A percentile compares a stretch with the other conserved stretches of the same genome.
Evolutionary conservation across 805 yeast species (phyloP).

Genomic region (Saturnispora serradocipensis): DNA sequence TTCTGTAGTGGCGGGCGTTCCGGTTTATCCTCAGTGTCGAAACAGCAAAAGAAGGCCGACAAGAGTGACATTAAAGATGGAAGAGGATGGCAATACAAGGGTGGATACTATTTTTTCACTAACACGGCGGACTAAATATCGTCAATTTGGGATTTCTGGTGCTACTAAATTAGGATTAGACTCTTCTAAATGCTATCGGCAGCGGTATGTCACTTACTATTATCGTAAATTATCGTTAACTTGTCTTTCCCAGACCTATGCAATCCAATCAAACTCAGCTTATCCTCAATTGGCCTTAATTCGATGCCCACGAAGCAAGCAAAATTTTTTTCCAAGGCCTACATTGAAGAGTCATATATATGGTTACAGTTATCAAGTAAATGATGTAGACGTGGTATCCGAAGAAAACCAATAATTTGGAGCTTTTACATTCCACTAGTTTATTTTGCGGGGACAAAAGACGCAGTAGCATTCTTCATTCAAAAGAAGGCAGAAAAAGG

Average conservation of each 20-base stretch:
- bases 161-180: background rate
- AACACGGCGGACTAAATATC: background rate
- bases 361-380: too few species aligned
- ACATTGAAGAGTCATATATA: background rate
- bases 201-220: background rate
- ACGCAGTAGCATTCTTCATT: too few species aligned
- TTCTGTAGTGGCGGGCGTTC: constrained; percentile 21
- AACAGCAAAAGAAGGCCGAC: constrained; percentile 29
- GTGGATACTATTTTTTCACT: background rate
- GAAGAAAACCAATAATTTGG: too few species aligned
- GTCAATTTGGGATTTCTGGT: background rate
- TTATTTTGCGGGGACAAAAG: too few species aligned
- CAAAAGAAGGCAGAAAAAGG: too few species aligned
- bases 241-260: background rate
- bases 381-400: too few species aligned
- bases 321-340: too few species aligned
- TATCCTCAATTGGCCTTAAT: background rate
- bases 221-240: background rate
- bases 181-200: background rate
- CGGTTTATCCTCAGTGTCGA: constrained; percentile 24
- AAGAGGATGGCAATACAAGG: background rate
- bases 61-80: constrained; percentile 25
- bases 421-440: too few species aligned
- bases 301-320: background rate
- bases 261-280: background rate